Percentiles rank a stretch among this genome's conserved stretches.
These are phyloP conservation scores for Platanus orientalis DNA, from an alignment of 164 flowering plant genomes.

Conservation along the genomic window DNA sequence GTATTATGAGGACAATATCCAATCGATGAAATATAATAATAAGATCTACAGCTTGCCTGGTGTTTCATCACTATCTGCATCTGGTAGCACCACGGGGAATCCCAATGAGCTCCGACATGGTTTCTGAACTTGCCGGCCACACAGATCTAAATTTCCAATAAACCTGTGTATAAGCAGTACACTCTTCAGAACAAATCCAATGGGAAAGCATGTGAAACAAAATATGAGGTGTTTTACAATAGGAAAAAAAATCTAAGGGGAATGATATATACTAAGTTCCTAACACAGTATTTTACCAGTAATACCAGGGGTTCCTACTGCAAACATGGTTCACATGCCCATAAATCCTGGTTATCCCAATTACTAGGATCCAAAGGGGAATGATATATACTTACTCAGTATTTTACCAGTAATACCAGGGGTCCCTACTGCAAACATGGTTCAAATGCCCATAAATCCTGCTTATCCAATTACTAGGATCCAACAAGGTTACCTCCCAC, in stretches of 20 bases:
- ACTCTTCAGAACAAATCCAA: neutral
- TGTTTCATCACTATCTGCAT: conserved; percentile 55
- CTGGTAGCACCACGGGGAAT: conserved; percentile 88
- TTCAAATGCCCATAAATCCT: neutral
- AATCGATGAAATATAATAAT: neutral
- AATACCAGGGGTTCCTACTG: neutral
- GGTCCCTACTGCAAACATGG: too few relatives aligned
- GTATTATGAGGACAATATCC: neutral
- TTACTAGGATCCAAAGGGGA: too few relatives aligned
- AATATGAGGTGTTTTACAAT: neutral
- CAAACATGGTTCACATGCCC: too few relatives aligned
- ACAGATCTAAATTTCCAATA: conserved; percentile 82
- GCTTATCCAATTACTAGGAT: neutral
- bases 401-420: too few relatives aligned
- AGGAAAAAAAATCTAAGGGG: neutral
- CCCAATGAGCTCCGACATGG: conserved; percentile 79
- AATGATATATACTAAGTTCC: neutral
- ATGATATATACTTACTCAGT: too few relatives aligned
- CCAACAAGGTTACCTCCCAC: neutral
- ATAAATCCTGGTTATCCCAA: too few relatives aligned
- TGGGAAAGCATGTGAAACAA: neutral
- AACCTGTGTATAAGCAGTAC: conserved; percentile 39
- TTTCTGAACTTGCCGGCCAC: conserved; percentile 83
- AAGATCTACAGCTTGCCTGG: conserved; percentile 38
- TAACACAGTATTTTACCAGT: neutral